Conservation (phyloP, 768 basidiomycete genomes). For the Leccinellum albellum region DNA sequence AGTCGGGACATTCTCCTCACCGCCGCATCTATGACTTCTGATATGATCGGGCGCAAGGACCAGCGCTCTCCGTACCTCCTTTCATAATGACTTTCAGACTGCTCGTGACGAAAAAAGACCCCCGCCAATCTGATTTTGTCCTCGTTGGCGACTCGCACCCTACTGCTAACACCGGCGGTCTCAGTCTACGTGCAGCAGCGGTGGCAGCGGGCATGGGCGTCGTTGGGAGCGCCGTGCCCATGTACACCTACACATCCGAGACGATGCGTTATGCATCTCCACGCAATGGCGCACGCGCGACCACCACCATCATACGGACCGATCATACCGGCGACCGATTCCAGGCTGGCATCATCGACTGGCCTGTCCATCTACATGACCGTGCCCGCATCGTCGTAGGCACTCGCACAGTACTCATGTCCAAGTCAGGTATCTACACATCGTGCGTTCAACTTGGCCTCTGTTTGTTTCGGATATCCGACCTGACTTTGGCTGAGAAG, state of each 20-base stretch:
- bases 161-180: too few relatives aligned
- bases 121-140: constrained; percentile 25
- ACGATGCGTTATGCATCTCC: background rate
- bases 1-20: background rate
- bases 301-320: constrained; percentile 24
- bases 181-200: background rate
- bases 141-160: constrained; percentile 2
- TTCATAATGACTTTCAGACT: constrained; percentile 21
- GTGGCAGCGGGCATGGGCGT: background rate
- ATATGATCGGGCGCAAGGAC: background rate
- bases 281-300: constrained; percentile 11
- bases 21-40: background rate
- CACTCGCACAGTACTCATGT: constrained; percentile 25
- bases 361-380: constrained; percentile 14
- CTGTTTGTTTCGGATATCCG: background rate
- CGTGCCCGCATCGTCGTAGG: constrained; percentile 20
- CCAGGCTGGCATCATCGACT: constrained; percentile 31
- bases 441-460: constrained; percentile 9
- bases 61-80: background rate
- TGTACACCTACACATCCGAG: constrained; percentile 11
- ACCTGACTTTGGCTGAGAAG: constrained; percentile 1
- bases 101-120: constrained; percentile 22
- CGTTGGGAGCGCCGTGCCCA: background rate
- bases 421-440: constrained; percentile 20
- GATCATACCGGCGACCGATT: constrained; percentile 17